A percentile compares a stretch with the other conserved stretches of the same genome.
phyloP scores from a whole-genome alignment of 2,329 filamentous ascomycete species.

The Pseudovirgaria hyperparasitica region DNA sequence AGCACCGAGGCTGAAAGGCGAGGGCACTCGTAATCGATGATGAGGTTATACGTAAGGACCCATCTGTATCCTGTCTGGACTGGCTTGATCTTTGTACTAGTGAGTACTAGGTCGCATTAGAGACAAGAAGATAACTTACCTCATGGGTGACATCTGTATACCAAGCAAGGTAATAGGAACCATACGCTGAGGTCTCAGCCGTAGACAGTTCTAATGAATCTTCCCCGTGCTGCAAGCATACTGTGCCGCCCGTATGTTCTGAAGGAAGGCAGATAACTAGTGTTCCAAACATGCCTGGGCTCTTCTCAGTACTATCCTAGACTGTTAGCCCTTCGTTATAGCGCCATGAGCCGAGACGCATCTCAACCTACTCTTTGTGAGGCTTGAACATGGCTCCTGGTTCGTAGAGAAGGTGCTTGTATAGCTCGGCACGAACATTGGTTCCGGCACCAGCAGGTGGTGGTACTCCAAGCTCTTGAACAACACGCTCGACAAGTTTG shows the following conservation, averaged over 20 bases:
- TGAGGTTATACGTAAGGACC: conserved; percentile 42
- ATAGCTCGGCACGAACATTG: conserved; percentile 12
- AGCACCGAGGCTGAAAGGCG: conserved; percentile 7
- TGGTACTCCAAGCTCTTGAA: conserved; percentile 7
- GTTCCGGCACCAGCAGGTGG: too few relatives aligned
- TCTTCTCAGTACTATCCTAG: conserved; percentile 29
- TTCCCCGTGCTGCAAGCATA: conserved; percentile 28
- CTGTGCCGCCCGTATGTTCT: conserved; percentile 33
- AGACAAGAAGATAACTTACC: too few relatives aligned
- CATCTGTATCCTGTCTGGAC: conserved; percentile 36
- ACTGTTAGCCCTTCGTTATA: too few relatives aligned
- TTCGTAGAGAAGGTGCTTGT: conserved; percentile 32
- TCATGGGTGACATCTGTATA: conserved; percentile 43
- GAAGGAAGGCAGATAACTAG: conserved; percentile 38
- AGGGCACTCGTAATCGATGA: conserved; percentile 13
- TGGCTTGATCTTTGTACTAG: too few relatives aligned
- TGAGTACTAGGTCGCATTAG: too few relatives aligned
- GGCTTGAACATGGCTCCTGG: conserved; percentile 37
- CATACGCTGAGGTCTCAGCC: too few relatives aligned
- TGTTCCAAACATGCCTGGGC: conserved; percentile 37
- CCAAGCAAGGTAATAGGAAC: too few relatives aligned
- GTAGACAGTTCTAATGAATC: too few relatives aligned
- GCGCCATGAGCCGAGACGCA: too few relatives aligned
- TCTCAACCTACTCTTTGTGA: conserved; percentile 27
- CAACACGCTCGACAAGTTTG: conserved; percentile 5